These are phyloP conservation scores for Aureobasidium uvarum DNA, from an alignment of 2,329 filamentous ascomycete genomes.

Conservation along the genomic window DNA sequence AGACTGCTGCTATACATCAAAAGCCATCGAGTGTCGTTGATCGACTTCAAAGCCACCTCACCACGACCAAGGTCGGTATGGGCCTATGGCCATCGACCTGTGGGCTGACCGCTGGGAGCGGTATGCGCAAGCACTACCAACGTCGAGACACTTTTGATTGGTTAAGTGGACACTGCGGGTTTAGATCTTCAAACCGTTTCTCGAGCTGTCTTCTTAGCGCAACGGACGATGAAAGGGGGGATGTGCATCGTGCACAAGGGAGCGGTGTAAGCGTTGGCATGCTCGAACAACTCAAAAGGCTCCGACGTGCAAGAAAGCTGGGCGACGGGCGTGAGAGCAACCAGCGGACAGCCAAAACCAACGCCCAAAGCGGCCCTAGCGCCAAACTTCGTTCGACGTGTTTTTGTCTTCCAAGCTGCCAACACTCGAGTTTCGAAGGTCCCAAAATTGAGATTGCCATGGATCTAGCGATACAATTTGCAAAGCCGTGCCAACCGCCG, in stretches of 20 bases:
- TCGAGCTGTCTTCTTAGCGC: conserved; percentile 4
- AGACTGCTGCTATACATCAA: background rate
- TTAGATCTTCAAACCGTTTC: conserved; percentile 20
- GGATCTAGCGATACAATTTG: conserved; percentile 16
- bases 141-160: conserved; percentile 21
- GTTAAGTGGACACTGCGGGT: background rate
- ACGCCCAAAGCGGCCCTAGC: background rate
- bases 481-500: conserved; percentile 24
- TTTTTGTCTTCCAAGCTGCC: background rate
- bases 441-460: conserved; percentile 24
- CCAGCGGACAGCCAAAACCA: conserved; percentile 8
- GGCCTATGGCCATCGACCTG: background rate
- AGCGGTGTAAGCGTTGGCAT: conserved; percentile 26
- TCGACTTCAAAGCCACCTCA: background rate
- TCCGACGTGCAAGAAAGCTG: conserved; percentile 1
- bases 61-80: background rate
- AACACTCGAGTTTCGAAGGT: conserved; percentile 19
- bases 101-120: conserved; percentile 12
- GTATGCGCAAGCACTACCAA: background rate
- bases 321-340: background rate
- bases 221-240: conserved; percentile 16
- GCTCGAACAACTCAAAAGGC: conserved; percentile 22
- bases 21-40: conserved; percentile 16
- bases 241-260: conserved; percentile 17
- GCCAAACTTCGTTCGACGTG: conserved; percentile 17